Evolutionary conservation across 1,284 basidiomycete species (phyloP).

Genomic region (Filobasidium uniguttulatum): DNA sequence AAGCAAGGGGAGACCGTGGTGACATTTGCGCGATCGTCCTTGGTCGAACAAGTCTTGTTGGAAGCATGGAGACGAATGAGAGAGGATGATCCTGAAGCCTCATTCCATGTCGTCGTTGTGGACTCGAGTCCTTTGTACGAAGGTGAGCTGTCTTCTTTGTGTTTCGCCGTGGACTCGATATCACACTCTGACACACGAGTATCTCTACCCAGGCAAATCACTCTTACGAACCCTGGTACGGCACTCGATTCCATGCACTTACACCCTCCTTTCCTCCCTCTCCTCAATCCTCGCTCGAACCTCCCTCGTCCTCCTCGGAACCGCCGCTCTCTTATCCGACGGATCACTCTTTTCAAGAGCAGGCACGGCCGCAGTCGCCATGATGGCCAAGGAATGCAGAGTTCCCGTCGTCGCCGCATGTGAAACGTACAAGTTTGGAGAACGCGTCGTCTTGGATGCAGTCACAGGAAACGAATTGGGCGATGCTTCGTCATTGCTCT

Average conservation of each 20-base stretch:
- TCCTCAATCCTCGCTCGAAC: constrained; percentile 65
- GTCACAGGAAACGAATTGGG: constrained; percentile 94
- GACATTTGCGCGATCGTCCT: constrained; percentile 85
- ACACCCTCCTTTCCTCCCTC: constrained; percentile 78
- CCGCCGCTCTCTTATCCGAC: constrained; percentile 86
- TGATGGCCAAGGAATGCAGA: constrained; percentile 80
- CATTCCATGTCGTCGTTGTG: constrained; percentile 83
- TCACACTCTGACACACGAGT: background rate
- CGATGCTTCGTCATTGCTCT: constrained; percentile 28
- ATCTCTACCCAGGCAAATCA: constrained; percentile 50
- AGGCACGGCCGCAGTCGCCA: constrained; percentile 88
- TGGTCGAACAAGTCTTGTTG: constrained; percentile 81
- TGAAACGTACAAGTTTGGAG: constrained; percentile 97
- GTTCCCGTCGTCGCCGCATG: constrained; percentile 94
- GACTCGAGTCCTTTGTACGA: constrained; percentile 88
- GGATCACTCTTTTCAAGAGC: constrained; percentile 88
- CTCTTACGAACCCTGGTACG: constrained; percentile 59
- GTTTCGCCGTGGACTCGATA: background rate
- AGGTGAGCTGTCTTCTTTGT: too few relatives aligned
- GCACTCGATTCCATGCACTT: constrained; percentile 72
- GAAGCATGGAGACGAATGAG: constrained; percentile 50
- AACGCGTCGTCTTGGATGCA: constrained; percentile 81
- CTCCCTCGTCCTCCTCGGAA: constrained; percentile 76
- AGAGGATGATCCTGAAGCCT: constrained; percentile 46
- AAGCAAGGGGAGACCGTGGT: constrained; percentile 83